A percentile compares a stretch with the other conserved stretches of the same genome.
phyloP scores from a whole-genome alignment of 257 asterid species.

The Cinchona pubescens region DNA sequence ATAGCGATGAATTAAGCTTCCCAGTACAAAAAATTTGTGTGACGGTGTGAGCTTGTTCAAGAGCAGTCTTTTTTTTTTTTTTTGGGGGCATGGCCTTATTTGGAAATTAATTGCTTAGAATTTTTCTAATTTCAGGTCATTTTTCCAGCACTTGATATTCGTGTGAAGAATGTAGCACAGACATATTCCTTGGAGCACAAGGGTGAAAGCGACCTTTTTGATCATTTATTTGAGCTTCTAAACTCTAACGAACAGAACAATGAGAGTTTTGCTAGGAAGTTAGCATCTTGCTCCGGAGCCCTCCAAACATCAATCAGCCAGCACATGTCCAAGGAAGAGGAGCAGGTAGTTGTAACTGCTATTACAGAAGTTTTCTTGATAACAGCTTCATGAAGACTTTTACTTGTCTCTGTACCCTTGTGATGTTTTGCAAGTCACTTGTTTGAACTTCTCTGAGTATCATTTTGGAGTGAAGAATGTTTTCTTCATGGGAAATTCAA shows the following conservation, averaged over 20 bases:
- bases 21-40: too few relatives aligned
- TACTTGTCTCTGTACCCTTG: neutral
- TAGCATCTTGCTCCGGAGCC: slow-evolving; percentile 48
- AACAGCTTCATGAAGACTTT: neutral
- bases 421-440: neutral
- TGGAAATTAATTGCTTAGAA: neutral
- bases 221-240: slow-evolving; percentile 44
- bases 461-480: neutral
- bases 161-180: slow-evolving; percentile 48
- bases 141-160: slow-evolving; percentile 51
- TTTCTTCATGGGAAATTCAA: neutral
- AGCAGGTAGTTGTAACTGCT: slow-evolving; percentile 32
- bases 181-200: slow-evolving; percentile 51
- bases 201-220: slow-evolving; percentile 50
- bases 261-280: slow-evolving; percentile 37
- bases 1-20: neutral
- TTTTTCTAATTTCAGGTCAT: slow-evolving; percentile 36
- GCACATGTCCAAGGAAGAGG: slow-evolving; percentile 51
- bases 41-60: neutral
- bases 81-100: neutral
- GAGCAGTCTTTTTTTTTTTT: neutral
- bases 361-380: neutral
- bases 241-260: slow-evolving; percentile 26
- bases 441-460: neutral
- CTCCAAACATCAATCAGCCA: slow-evolving; percentile 46